Conservation (phyloP, 2,329 filamentous ascomycete genomes). For the Trichoderma koningiopsis region DNA sequence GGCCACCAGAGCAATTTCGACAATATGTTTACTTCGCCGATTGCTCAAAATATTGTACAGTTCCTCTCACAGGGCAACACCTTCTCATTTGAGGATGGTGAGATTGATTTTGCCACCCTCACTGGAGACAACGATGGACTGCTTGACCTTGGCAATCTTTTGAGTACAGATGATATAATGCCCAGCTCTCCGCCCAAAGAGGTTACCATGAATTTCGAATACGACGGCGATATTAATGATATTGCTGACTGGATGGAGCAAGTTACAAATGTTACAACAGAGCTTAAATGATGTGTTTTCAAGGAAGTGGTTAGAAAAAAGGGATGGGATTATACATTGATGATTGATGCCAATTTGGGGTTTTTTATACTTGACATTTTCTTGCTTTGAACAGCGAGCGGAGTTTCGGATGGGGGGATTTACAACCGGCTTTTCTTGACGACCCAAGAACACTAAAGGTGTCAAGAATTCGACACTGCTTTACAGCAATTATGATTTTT, state of each 20-base stretch:
- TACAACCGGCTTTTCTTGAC: slow-evolving; percentile 12
- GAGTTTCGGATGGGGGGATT: slow-evolving; percentile 17
- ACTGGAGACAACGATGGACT: slow-evolving; percentile 41
- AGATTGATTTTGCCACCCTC: slow-evolving; percentile 48
- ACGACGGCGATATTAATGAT: slow-evolving; percentile 34
- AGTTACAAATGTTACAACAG: background rate
- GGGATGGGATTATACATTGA: slow-evolving; percentile 3
- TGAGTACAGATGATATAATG: slow-evolving; percentile 51
- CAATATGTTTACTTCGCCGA: slow-evolving; percentile 55
- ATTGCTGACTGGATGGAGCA: slow-evolving; percentile 37
- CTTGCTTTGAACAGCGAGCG: background rate
- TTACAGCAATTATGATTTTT: background rate
- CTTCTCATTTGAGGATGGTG: slow-evolving; percentile 46
- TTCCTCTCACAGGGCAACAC: slow-evolving; percentile 60
- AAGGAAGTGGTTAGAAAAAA: background rate
- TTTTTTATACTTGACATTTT: background rate
- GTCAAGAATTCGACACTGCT: background rate
- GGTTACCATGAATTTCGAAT: slow-evolving; percentile 37
- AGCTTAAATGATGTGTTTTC: slow-evolving; percentile 7
- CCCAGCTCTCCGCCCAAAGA: slow-evolving; percentile 51
- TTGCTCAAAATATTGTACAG: slow-evolving; percentile 64
- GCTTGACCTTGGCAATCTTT: slow-evolving; percentile 52
- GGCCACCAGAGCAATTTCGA: slow-evolving; percentile 43
- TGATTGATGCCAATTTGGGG: slow-evolving; percentile 9
- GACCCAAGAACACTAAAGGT: background rate